phyloP scores from a whole-genome alignment of 441 rosid genomes.

The Erodium moschatum region DNA sequence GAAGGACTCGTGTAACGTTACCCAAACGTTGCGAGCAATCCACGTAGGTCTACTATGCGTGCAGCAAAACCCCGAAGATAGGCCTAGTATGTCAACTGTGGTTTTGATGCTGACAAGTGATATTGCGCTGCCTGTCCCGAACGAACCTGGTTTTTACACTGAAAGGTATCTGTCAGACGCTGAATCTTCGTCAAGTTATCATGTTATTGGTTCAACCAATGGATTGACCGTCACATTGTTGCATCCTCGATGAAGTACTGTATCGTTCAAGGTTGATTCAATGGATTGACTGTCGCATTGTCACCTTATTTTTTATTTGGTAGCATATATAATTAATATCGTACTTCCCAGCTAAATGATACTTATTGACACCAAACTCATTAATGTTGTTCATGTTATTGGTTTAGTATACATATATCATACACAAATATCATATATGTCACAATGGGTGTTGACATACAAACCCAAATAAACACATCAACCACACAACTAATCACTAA shows the following conservation, averaged over 20 bases:
- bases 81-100: conserved; percentile 12
- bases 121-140: conserved; percentile 12
- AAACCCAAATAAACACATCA: too few species aligned
- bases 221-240: neutral
- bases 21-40: neutral
- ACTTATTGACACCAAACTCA: too few species aligned
- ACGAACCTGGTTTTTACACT: conserved; percentile 11
- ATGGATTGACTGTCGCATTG: too few species aligned
- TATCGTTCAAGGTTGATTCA: too few species aligned
- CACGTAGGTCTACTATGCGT: neutral
- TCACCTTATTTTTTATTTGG: too few species aligned
- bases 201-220: neutral
- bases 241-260: neutral
- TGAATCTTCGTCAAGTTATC: neutral
- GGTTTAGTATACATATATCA: too few species aligned
- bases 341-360: too few species aligned
- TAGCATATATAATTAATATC: too few species aligned
- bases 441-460: too few species aligned
- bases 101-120: conserved; percentile 19
- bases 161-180: conserved; percentile 1
- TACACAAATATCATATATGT: too few species aligned
- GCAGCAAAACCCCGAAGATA: neutral
- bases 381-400: too few species aligned
- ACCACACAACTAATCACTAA: too few species aligned
- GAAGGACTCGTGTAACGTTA: neutral